Conservation (phyloP, 2,329 filamentous ascomycete genomes). For the Arthrobotrys sphaeroides region DNA sequence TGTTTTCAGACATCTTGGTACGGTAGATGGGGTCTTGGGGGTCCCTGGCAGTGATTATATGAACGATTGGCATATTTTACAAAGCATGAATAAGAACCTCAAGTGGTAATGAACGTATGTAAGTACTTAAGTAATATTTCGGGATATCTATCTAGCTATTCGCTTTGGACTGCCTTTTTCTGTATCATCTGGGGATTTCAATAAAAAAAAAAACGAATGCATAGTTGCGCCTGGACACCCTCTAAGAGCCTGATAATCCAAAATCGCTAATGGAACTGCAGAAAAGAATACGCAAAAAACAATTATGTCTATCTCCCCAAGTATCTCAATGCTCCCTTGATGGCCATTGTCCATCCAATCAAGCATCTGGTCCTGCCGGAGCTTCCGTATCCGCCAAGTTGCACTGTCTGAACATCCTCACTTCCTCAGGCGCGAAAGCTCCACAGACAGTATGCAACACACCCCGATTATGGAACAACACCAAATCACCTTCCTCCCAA, state of each 20-base stretch:
- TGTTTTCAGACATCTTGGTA: slow-evolving; percentile 18
- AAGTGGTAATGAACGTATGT: slow-evolving; percentile 3
- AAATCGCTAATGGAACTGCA: slow-evolving; percentile 38
- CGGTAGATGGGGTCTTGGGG: neutral
- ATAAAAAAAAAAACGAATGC: slow-evolving; percentile 3
- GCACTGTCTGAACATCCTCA: slow-evolving; percentile 79
- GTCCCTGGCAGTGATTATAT: slow-evolving; percentile 5
- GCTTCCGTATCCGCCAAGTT: slow-evolving; percentile 75
- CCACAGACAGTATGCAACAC: slow-evolving; percentile 79
- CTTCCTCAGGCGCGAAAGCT: slow-evolving; percentile 76
- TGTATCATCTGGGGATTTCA: neutral
- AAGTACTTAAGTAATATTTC: slow-evolving; percentile 25
- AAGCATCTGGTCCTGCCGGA: slow-evolving; percentile 65
- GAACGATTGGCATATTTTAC: slow-evolving; percentile 1
- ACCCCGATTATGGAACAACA: slow-evolving; percentile 81
- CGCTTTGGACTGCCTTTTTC: slow-evolving; percentile 1
- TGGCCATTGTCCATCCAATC: neutral
- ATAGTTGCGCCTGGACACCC: slow-evolving; percentile 52
- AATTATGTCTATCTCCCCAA: neutral
- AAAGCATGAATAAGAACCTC: slow-evolving; percentile 10
- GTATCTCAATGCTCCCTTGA: too few relatives aligned
- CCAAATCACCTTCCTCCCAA: slow-evolving; percentile 79
- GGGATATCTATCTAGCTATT: slow-evolving; percentile 2
- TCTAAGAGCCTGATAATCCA: slow-evolving; percentile 54
- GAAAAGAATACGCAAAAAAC: slow-evolving; percentile 15